Evolutionary conservation across 164 flowering plant genomes (phyloP).

Genomic region (grape (Vitis vinifera)): DNA sequence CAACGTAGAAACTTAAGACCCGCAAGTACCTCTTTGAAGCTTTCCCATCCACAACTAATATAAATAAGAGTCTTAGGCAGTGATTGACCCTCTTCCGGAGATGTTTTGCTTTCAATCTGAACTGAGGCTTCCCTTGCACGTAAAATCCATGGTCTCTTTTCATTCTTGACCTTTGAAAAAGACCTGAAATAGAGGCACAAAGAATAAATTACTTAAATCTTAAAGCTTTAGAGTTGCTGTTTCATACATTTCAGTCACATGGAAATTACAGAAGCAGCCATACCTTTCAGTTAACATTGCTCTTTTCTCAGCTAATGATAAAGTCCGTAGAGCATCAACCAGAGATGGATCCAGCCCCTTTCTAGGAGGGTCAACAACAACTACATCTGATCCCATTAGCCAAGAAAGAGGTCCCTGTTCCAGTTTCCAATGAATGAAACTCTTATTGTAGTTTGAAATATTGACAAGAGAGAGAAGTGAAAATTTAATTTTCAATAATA

Average conservation of each 20-base stretch:
- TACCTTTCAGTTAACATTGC: conserved; percentile 54
- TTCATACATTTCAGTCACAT: not conserved
- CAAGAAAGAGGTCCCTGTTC: conserved; percentile 81
- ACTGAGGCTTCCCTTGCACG: conserved; percentile 78
- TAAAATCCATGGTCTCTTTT: conserved; percentile 93
- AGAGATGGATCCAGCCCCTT: conserved; percentile 84
- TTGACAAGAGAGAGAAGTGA: no score
- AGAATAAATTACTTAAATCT: not conserved
- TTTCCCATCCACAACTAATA: conserved; percentile 98
- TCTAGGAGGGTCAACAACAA: conserved; percentile 95
- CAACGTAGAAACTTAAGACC: not conserved
- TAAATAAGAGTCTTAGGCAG: conserved; percentile 84
- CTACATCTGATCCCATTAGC: conserved; percentile 86
- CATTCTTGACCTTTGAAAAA: conserved; percentile 48
- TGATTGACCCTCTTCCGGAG: conserved; percentile 34
- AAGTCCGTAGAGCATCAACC: conserved; percentile 47
- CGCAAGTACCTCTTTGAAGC: conserved; percentile 32
- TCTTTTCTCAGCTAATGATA: conserved; percentile 42
- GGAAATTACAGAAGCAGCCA: not conserved
- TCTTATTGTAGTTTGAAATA: no score
- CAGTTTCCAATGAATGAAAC: conserved; percentile 6
- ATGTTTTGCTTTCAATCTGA: conserved; percentile 43
- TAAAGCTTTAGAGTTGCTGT: not conserved
- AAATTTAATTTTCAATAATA: no score
- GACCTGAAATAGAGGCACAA: conserved; percentile 29